Evolutionary conservation across 2,329 filamentous ascomycete species (phyloP).

Genomic region (Pseudocercospora macadamiae): DNA sequence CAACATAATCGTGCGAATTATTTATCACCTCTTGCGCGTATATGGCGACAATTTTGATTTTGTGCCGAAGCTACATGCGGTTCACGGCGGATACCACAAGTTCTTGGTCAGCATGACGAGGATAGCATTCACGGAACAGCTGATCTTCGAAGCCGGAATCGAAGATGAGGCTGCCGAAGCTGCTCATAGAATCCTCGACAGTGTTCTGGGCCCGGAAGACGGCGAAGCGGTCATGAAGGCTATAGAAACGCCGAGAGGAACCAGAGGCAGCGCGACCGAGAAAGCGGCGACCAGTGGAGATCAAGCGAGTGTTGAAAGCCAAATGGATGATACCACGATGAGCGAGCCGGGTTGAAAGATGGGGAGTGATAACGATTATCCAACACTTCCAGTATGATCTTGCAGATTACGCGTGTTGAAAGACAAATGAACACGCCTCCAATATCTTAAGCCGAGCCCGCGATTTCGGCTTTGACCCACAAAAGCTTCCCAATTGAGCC

Average conservation of each 20-base stretch:
- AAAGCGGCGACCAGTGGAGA: conserved; percentile 12
- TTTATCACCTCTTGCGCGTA: conserved; percentile 60
- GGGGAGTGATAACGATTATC: too few relatives aligned
- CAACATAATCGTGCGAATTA: conserved; percentile 62
- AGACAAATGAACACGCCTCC: too few relatives aligned
- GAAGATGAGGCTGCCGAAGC: conserved; percentile 77
- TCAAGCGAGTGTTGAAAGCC: neutral
- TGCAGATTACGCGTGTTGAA: too few relatives aligned
- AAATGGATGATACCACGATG: conserved; percentile 24
- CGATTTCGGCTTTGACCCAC: neutral
- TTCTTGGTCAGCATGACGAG: conserved; percentile 80
- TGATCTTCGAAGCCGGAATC: conserved; percentile 75
- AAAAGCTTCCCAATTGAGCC: neutral
- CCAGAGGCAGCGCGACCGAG: conserved; percentile 21
- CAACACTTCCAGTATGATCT: too few relatives aligned
- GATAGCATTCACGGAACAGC: conserved; percentile 81
- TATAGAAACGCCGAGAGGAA: conserved; percentile 43
- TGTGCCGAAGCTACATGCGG: conserved; percentile 68
- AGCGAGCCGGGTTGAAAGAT: conserved; percentile 25
- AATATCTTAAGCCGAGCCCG: neutral
- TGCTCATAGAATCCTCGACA: conserved; percentile 79
- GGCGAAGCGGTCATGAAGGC: conserved; percentile 61
- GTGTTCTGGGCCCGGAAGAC: conserved; percentile 78
- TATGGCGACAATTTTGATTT: conserved; percentile 67
- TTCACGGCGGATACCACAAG: conserved; percentile 75